Percentiles rank a stretch among this genome's conserved stretches.
These are phyloP conservation scores for Aspergillus uvarum DNA, from an alignment of 2,329 filamentous ascomycete genomes.

Conservation along the genomic window DNA sequence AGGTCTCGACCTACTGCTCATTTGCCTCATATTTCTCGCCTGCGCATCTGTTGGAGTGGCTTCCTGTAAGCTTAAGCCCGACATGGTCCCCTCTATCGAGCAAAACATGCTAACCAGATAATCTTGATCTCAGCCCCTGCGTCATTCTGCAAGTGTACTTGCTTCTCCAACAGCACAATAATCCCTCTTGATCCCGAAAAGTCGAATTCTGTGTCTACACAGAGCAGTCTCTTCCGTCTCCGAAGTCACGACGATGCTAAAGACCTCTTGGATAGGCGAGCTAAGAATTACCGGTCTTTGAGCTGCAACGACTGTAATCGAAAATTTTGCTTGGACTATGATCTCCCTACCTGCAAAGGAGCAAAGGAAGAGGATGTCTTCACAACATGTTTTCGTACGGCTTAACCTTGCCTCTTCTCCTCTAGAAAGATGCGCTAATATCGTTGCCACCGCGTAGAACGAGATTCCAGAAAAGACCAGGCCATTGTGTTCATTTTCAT, in stretches of 20 bases:
- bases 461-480: slow-evolving; percentile 67
- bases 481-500: slow-evolving; percentile 67
- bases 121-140: slow-evolving; percentile 42
- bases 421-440: slow-evolving; percentile 3
- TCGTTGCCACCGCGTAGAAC: slow-evolving; percentile 43
- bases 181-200: slow-evolving; percentile 58
- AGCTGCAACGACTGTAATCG: slow-evolving; percentile 68
- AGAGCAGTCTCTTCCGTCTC: slow-evolving; percentile 24
- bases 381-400: slow-evolving; percentile 63
- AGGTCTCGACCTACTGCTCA: slow-evolving; percentile 22
- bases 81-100: background rate
- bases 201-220: slow-evolving; percentile 20
- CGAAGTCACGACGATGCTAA: slow-evolving; percentile 21
- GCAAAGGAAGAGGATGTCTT: slow-evolving; percentile 64
- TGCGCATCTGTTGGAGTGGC: slow-evolving; percentile 32
- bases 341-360: slow-evolving; percentile 61
- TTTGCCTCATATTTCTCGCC: slow-evolving; percentile 28
- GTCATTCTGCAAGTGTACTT: slow-evolving; percentile 72
- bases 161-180: slow-evolving; percentile 66
- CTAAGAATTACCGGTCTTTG: slow-evolving; percentile 41
- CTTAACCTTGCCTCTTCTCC: background rate
- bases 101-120: slow-evolving; percentile 1
- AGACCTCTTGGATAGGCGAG: slow-evolving; percentile 23
- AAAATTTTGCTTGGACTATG: slow-evolving; percentile 64
- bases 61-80: slow-evolving; percentile 32